Conservation (phyloP, 2,329 filamentous ascomycete species). For the Pseudogymnoascus sp. region DNA sequence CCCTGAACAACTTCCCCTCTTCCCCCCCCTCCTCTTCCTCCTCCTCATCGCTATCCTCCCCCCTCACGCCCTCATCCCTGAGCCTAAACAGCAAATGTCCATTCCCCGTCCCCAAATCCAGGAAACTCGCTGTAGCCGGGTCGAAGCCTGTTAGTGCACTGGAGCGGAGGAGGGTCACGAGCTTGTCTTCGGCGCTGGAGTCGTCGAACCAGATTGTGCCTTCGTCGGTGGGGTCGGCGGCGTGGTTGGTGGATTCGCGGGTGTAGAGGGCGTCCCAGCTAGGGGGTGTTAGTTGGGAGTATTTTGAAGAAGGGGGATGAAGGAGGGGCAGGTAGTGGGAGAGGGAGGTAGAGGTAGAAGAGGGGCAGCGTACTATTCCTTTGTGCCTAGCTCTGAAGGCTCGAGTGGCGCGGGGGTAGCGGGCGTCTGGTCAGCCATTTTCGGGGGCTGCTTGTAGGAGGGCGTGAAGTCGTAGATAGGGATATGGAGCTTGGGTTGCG, state of each 20-base stretch:
- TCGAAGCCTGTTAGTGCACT: slow-evolving; percentile 14
- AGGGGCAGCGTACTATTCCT: slow-evolving; percentile 63
- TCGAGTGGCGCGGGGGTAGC: slow-evolving; percentile 55
- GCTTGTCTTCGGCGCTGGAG: slow-evolving; percentile 75
- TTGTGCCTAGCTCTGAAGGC: slow-evolving; percentile 73
- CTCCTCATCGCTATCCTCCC: slow-evolving; percentile 26
- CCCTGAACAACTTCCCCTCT: slow-evolving; percentile 45
- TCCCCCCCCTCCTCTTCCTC: slow-evolving; percentile 28
- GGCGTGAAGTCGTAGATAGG: neutral
- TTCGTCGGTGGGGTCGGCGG: slow-evolving; percentile 64
- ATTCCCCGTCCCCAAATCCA: slow-evolving; percentile 92
- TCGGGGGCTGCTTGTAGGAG: neutral
- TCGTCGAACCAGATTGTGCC: slow-evolving; percentile 97
- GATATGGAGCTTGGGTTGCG: neutral
- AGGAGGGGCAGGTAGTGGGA: neutral
- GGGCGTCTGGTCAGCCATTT: neutral
- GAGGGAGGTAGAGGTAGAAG: neutral
- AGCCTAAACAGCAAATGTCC: slow-evolving; percentile 84
- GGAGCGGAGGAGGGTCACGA: slow-evolving; percentile 60
- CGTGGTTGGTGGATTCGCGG: slow-evolving; percentile 63
- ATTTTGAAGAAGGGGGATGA: neutral
- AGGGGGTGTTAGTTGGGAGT: neutral
- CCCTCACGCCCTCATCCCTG: slow-evolving; percentile 38
- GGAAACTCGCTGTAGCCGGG: slow-evolving; percentile 39
- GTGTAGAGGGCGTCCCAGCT: slow-evolving; percentile 74